Base-by-base conservation (phyloP, 1,139 yeast species). In the Pichia sp. region DNA sequence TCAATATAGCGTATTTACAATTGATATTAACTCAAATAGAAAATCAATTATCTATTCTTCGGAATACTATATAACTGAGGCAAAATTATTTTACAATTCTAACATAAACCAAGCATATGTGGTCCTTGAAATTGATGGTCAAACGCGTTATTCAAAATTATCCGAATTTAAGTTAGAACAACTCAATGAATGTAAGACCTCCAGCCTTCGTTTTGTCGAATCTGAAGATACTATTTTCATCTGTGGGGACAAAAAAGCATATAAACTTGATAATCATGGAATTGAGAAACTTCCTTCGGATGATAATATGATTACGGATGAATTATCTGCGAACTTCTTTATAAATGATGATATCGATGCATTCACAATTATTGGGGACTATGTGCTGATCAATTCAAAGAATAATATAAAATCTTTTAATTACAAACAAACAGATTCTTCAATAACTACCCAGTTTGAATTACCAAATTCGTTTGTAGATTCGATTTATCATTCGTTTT, bases 351-450 rank as follows among this genome's bases (percentile, higher is more conserved):
- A 31, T 11, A 30, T 50, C 12, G 36, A 34, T 9, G 26, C 25
- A 4, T 35, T 47, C 10, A 40, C 46, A 30, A 16, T 43, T 2
- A 22, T 49, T 28, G 35, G 36, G 9, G 37, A 43, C 8, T 31
- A 40, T 28, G 36, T 43, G 27, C 12, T 47, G 11, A 38, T 41
- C 8, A 27, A 24, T 8, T 37, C 46, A 3, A 29, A 36, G 4
- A 23, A 38, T 10, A n/a, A 25, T 1, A 26, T 47, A 1, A 37
- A 34, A 40, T 20, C 47, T n/a, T 39, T 43, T 34, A 39, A 45
- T 23, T 11, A 34, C 10, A n/a, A 38, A 61, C 56, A 27, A 46
- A 39, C 12, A 56, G 50, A 27, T 5, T 6, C 43, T 9, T 22
- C 29, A 6, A 46, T 48, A 10, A n/a, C 41, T 4, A 12, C 20